Evolutionary conservation across 495 filamentous ascomycete genomes (phyloP), one percentile per base, ranked within the genome.

Genomic region (Xylaria grammica): DNA sequence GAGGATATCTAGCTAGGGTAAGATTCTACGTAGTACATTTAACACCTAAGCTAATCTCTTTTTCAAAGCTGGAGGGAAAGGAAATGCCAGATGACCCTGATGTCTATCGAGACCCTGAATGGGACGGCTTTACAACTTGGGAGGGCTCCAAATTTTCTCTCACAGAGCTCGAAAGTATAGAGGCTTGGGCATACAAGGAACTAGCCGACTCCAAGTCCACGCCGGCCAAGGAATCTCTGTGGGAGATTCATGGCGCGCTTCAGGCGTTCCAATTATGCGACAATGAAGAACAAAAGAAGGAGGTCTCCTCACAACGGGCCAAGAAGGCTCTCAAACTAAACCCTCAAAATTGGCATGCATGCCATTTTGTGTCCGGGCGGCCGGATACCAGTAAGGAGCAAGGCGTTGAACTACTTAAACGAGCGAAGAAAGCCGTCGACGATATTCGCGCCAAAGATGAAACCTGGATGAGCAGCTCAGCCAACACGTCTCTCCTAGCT

Each of bases 201-300:
- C 68, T 73, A 11, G 9, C 30, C 8, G 66, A 65, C 24, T 17
- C 50, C 15, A 54, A 70, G 13, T 61, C 66, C 11, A 65, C 68
- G 15, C 66, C 62, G 17, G 30, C 60, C 17, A 20, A 62, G 5
- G 24, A 75, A 40, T 74, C 75, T 9, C 65, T 73, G 15, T 79
- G 77, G 77, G 72, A 79, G 48, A 75, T 75, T 3, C 77, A 79
- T 32, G 67, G 74, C 22, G 74, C 75, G 1, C 65, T 73, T 34
- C 70, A 77, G 46, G 55, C 50, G 1, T 73, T 73, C 54, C 71
- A 73, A 17, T 46, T 73, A 30, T 73, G 66, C 40, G 51, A 34
- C 20, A 49, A 55, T 5, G 63, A 68, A 40, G 48, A 63, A 1
- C 64, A 60, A 19, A 51, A 64, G 26, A 50, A 48, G 0, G 64